A percentile compares a stretch with the other conserved stretches of the same genome.
These are phyloP conservation scores for Vicia faba DNA, from an alignment of 306 rosid genomes.

Conservation along the genomic window DNA sequence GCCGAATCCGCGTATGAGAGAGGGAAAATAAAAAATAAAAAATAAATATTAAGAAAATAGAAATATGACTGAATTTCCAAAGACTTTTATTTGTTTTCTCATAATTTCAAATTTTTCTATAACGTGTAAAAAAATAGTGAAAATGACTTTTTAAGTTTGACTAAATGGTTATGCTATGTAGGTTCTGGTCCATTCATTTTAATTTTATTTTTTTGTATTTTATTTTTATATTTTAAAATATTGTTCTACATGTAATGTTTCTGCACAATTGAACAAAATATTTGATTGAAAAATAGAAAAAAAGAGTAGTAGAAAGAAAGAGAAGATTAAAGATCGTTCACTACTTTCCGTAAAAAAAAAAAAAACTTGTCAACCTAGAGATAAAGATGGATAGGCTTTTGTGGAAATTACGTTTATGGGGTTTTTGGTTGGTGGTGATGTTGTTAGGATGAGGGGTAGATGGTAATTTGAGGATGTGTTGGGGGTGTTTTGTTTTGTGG, in stretches of 20 bases:
- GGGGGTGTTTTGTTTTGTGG: slow-evolving; percentile 16
- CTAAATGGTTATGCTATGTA: slow-evolving; percentile 41
- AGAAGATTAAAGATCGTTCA: slow-evolving; percentile 27
- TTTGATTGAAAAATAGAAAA: slow-evolving; percentile 15
- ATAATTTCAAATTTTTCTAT: neutral
- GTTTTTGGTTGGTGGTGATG: neutral
- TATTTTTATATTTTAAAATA: no score
- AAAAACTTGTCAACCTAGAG: slow-evolving; percentile 36
- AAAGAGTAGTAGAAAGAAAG: neutral
- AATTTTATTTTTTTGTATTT: neutral
- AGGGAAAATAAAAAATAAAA: neutral
- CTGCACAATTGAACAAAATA: neutral
- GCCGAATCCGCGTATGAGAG: slow-evolving; percentile 56
- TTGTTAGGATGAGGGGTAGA: slow-evolving; percentile 20
- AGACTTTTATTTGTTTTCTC: slow-evolving; percentile 24
- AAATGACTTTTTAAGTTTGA: slow-evolving; percentile 56
- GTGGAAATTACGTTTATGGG: slow-evolving; percentile 43
- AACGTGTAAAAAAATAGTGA: slow-evolving; percentile 37
- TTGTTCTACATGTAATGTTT: no score
- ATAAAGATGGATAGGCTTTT: slow-evolving; percentile 29
- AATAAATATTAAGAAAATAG: neutral
- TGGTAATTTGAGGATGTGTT: neutral
- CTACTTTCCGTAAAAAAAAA: no score
- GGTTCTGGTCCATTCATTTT: slow-evolving; percentile 50
- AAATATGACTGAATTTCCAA: slow-evolving; percentile 47